A percentile compares a stretch with the other conserved stretches of the same genome.
These are phyloP conservation scores for Penicillium digitatum DNA, from an alignment of 2,329 filamentous ascomycete species.

Conservation along the genomic window DNA sequence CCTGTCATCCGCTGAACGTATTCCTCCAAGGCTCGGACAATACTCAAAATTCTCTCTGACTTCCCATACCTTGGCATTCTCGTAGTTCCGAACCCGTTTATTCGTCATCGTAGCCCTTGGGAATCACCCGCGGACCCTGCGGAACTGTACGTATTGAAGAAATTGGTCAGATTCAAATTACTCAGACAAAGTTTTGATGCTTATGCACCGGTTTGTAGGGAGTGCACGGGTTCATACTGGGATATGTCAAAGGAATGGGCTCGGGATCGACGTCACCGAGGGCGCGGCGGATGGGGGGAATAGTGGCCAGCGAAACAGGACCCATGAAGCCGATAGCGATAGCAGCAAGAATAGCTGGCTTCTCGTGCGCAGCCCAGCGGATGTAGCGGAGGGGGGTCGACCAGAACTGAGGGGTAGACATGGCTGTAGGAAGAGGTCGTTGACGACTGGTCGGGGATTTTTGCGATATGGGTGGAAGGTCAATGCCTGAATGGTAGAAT, in stretches of 20 bases:
- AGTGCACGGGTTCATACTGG: slow-evolving; percentile 59
- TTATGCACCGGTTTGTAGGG: background rate
- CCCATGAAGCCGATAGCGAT: slow-evolving; percentile 68
- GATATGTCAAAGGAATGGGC: slow-evolving; percentile 83
- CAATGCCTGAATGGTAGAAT: background rate
- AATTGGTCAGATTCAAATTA: slow-evolving; percentile 9
- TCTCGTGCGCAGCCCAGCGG: slow-evolving; percentile 81
- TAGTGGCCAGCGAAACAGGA: slow-evolving; percentile 64
- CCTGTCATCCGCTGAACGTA: slow-evolving; percentile 7
- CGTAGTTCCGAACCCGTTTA: slow-evolving; percentile 19
- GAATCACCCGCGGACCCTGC: slow-evolving; percentile 44
- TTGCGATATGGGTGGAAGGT: slow-evolving; percentile 1
- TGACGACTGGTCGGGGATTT: slow-evolving; percentile 24
- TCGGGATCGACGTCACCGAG: slow-evolving; percentile 71
- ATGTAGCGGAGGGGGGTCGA: slow-evolving; percentile 76
- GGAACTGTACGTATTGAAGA: slow-evolving; percentile 37
- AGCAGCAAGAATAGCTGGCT: slow-evolving; percentile 89
- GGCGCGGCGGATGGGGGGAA: slow-evolving; percentile 67
- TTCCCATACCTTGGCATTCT: slow-evolving; percentile 8
- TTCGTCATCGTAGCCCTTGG: slow-evolving; percentile 47
- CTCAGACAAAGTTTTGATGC: background rate
- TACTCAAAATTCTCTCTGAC: slow-evolving; percentile 4
- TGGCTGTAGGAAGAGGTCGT: slow-evolving; percentile 26
- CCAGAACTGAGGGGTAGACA: slow-evolving; percentile 73
- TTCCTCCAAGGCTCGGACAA: slow-evolving; percentile 6